These are phyloP conservation scores for Tympanopsis confertula DNA, from an alignment of 2,329 filamentous ascomycete species.

Conservation along the genomic window DNA sequence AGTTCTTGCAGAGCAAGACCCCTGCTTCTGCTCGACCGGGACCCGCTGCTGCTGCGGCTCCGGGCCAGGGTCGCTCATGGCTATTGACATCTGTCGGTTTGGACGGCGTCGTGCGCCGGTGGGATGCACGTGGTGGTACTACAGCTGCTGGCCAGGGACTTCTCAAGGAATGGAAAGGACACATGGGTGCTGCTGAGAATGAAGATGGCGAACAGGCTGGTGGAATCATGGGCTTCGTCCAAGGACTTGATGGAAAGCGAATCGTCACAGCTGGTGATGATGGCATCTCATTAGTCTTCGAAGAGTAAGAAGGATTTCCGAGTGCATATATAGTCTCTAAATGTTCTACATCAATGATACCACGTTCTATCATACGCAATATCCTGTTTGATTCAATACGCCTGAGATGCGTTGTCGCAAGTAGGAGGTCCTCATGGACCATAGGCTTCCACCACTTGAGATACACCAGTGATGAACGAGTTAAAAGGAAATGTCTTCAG, in stretches of 20 bases:
- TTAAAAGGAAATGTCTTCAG: too few species aligned
- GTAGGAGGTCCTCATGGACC: too few species aligned
- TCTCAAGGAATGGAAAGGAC: slow-evolving; percentile 58
- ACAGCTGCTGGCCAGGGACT: slow-evolving; percentile 50
- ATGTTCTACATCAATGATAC: too few species aligned
- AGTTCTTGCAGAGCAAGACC: slow-evolving; percentile 40
- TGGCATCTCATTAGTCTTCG: slow-evolving; percentile 30
- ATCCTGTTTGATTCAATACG: too few species aligned
- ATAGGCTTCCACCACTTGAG: too few species aligned
- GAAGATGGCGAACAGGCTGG: slow-evolving; percentile 30
- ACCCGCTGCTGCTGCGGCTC: slow-evolving; percentile 11
- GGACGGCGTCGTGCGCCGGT: slow-evolving; percentile 58
- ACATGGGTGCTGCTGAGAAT: slow-evolving; percentile 43
- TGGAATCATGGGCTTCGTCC: slow-evolving; percentile 61
- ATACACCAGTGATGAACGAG: too few species aligned
- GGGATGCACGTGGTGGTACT: slow-evolving; percentile 60
- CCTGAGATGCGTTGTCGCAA: too few species aligned
- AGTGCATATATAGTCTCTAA: too few species aligned
- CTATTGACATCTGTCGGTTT: slow-evolving; percentile 56
- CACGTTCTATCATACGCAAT: too few species aligned
- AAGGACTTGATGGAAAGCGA: slow-evolving; percentile 39
- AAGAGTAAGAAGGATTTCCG: too few species aligned
- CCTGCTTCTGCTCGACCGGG: slow-evolving; percentile 14
- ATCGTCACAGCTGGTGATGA: slow-evolving; percentile 64
- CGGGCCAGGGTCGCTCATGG: slow-evolving; percentile 24